Base-by-base conservation (phyloP, 176 grass and related monocot genomes). In the Triticum urartu region DNA sequence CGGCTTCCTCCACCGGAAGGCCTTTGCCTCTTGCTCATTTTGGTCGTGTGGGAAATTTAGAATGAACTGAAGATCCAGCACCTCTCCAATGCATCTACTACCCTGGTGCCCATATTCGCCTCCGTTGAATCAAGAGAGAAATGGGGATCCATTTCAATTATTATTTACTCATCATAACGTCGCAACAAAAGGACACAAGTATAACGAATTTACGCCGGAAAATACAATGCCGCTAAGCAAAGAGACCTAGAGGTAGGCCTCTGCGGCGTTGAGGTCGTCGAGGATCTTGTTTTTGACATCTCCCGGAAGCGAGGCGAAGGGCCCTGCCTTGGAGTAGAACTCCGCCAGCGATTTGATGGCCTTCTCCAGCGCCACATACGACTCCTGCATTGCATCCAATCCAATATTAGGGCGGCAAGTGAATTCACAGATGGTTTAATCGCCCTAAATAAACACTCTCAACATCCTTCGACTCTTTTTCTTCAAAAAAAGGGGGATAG, bases 311-410 rank as follows among this genome's bases (percentile, higher is more conserved):
- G 91, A 78, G 22, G 90, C 97, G 3, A 86, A 91, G 38, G 92
- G 97, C 5, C 97, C 97, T 87, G 94, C 92, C 74, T 93, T 96
- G 28, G 92, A 91, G 84, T 99, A 94, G 82, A 94, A 99, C 86
- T 88, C 90, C 1, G 97, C 94, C 34, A 94, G 33, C 28, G 90
- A 93, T 79, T 89, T 89, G 85, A 99, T 94, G 66, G 90, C 92
- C 82, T 83, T 96, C 87, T 99, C 97, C 76, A 99, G 59, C 63
- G 90, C 92, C 42, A 84, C 79, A 67, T 96, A 94, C 22, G 94
- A 99, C 47, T 99, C 94, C 97, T 99, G 87, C 11, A 40, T 60
- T 12, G n/a, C 81, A 1, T n/a, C 14, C 64, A 34, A 18, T 54
- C 35, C 1, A 72, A 54, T 54, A 18, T 54, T 7, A 25, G 21